These are phyloP conservation scores for Geoglossum cookeanum DNA, from an alignment of 2,329 filamentous ascomycete genomes.

Conservation along the genomic window DNA sequence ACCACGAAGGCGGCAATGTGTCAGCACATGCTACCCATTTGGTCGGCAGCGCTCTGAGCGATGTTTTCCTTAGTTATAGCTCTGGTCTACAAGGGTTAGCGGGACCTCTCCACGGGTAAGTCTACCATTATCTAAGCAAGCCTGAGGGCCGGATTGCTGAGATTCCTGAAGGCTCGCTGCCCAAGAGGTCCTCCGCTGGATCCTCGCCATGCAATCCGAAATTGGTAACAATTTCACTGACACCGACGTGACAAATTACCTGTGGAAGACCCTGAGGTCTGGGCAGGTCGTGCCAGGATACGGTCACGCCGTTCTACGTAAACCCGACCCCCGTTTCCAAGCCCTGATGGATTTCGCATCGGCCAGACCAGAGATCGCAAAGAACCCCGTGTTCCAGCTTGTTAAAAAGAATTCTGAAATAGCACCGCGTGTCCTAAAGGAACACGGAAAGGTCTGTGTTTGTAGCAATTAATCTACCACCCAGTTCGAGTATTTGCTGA, in stretches of 20 bases:
- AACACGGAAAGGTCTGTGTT: constrained; percentile 62
- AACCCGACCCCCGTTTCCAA: constrained; percentile 91
- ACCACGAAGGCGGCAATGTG: constrained; percentile 96
- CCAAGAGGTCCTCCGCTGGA: constrained; percentile 94
- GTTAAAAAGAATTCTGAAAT: constrained; percentile 87
- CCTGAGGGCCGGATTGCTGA: not conserved
- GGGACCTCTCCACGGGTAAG: constrained; percentile 65
- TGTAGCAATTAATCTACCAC: constrained; percentile 3
- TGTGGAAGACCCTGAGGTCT: constrained; percentile 84
- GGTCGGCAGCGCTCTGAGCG: constrained; percentile 82
- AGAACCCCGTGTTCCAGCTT: constrained; percentile 80
- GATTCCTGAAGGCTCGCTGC: constrained; percentile 49
- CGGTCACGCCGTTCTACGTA: constrained; percentile 86
- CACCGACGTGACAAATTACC: constrained; percentile 67
- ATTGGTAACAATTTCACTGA: constrained; percentile 65
- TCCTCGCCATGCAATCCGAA: constrained; percentile 80
- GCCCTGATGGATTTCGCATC: constrained; percentile 91
- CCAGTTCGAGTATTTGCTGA: not conserved
- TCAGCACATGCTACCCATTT: constrained; percentile 90
- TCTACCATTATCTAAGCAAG: not conserved
- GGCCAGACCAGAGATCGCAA: constrained; percentile 63
- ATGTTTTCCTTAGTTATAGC: constrained; percentile 90
- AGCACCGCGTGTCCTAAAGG: constrained; percentile 71
- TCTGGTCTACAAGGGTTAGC: constrained; percentile 89
- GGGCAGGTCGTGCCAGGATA: constrained; percentile 90